A percentile compares a stretch with the other conserved stretches of the same genome.
Evolutionary conservation across 345 rosid genomes (phyloP).

Genomic region (Populus nigra): DNA sequence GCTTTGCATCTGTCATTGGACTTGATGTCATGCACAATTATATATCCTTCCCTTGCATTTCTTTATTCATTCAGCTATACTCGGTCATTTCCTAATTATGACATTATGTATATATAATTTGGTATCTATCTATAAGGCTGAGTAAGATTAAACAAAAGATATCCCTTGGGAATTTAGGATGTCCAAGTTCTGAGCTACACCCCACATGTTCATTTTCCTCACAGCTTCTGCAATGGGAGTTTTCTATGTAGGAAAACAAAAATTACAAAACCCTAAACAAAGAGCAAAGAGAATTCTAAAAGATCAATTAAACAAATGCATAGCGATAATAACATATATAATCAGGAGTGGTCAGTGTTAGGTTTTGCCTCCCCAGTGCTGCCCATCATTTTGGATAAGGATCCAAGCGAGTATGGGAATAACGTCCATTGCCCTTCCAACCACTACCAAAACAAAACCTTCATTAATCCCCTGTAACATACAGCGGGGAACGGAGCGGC

Average conservation of each 20-base stretch:
- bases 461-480: constrained; percentile 15
- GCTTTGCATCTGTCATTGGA: constrained; percentile 52
- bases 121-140: constrained; percentile 14
- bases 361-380: background rate
- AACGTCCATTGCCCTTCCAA: constrained; percentile 46
- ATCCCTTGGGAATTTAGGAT: constrained; percentile 41
- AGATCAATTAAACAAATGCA: background rate
- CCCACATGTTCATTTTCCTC: constrained; percentile 22
- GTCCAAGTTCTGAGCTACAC: constrained; percentile 32
- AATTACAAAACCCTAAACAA: background rate
- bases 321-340: background rate
- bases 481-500: constrained; percentile 28
- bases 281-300: background rate
- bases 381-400: constrained; percentile 31
- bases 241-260: background rate
- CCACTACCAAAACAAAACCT: constrained; percentile 55
- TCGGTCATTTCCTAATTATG: background rate
- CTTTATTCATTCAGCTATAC: constrained; percentile 13
- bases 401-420: constrained; percentile 39
- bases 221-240: background rate
- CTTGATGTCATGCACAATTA: constrained; percentile 51
- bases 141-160: constrained; percentile 11
- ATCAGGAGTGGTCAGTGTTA: background rate
- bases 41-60: constrained; percentile 26
- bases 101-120: background rate